A percentile compares a stretch with the other conserved stretches of the same genome.
Evolutionary conservation across 257 asterid species (phyloP).

Genomic region (Solanum medicagineum): DNA sequence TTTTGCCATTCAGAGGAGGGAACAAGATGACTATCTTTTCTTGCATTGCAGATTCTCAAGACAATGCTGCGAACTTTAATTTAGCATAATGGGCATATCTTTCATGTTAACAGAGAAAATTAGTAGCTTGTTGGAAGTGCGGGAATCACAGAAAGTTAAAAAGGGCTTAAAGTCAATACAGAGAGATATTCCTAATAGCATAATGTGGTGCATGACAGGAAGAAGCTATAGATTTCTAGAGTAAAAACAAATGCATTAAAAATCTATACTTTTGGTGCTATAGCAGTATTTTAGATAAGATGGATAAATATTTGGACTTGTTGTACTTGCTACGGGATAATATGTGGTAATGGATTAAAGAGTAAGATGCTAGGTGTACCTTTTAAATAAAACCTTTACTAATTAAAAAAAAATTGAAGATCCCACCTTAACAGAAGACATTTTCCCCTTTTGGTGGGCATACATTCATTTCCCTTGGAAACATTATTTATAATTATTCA

Average conservation of each 20-base stretch:
- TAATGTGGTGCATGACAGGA: not conserved
- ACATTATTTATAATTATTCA: not conserved
- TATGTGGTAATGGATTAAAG: too few species aligned
- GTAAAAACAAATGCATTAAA: too few species aligned
- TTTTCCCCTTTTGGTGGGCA: not conserved
- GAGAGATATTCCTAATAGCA: not conserved
- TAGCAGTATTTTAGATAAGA: not conserved
- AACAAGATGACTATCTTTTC: not conserved
- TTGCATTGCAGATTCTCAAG: not conserved
- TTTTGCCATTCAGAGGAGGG: not conserved
- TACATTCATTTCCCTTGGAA: not conserved
- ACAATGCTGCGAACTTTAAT: not conserved
- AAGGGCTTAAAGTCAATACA: not conserved
- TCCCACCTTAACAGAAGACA: not conserved
- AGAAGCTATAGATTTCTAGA: too few species aligned
- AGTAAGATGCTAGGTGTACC: too few species aligned
- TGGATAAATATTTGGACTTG: too few species aligned
- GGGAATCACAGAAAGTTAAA: not conserved
- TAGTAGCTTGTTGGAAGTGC: not conserved
- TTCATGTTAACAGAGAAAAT: not conserved
- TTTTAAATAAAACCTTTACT: too few species aligned
- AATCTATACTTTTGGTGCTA: too few species aligned
- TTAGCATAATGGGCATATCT: not conserved
- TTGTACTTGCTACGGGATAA: too few species aligned
- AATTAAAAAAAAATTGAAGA: too few species aligned